Evolutionary conservation across 1,139 yeast species (phyloP).

Genomic region (Kodamaea ohmeri): DNA sequence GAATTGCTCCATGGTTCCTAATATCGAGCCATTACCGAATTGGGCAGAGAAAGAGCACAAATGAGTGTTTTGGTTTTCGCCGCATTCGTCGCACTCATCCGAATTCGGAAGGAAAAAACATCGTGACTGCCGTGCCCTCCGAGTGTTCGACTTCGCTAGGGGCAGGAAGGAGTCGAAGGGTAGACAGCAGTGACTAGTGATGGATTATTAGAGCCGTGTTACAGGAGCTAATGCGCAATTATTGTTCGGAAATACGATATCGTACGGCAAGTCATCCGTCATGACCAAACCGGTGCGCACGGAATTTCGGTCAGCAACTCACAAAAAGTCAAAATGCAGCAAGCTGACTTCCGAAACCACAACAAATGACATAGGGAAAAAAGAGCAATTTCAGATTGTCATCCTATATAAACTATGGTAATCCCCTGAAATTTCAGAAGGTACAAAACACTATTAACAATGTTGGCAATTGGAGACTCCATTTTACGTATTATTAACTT

Average conservation of each 20-base stretch:
- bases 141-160: not conserved
- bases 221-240: too few relatives aligned
- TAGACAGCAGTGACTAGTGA: too few relatives aligned
- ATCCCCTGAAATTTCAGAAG: constrained; percentile 3
- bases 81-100: constrained; percentile 1
- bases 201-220: too few relatives aligned
- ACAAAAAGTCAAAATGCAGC: constrained; percentile 4
- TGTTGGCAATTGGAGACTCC: constrained; percentile 72
- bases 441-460: constrained; percentile 13
- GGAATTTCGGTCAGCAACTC: constrained; percentile 6
- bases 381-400: constrained; percentile 7
- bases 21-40: constrained; percentile 1
- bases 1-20: not conserved
- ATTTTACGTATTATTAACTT: constrained; percentile 73
- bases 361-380: constrained; percentile 5
- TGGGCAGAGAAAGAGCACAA: constrained; percentile 1
- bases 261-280: not conserved
- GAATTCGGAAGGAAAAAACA: constrained; percentile 3
- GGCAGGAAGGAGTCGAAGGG: too few relatives aligned
- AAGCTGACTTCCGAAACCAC: constrained; percentile 4
- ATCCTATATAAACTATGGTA: constrained; percentile 7
- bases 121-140: constrained; percentile 1
- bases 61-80: not conserved
- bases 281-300: constrained; percentile 4
- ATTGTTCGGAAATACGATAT: not conserved